These are phyloP conservation scores for Saururus chinensis DNA, from an alignment of 164 flowering plant species.

Conservation along the genomic window DNA sequence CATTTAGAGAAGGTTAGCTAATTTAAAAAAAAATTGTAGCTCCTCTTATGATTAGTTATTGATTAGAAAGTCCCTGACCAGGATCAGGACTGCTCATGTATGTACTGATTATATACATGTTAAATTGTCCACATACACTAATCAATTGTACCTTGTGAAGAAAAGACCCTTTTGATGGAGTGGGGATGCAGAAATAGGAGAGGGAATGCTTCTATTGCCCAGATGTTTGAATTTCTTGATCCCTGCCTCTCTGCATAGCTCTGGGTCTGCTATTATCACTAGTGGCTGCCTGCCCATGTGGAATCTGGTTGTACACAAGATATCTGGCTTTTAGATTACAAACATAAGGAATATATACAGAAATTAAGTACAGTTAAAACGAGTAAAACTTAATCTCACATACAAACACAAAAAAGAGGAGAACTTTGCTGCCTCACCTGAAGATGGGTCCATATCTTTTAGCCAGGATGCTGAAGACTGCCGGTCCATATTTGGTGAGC, in stretches of 20 bases:
- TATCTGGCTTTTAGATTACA: not conserved
- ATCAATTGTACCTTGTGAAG: constrained; percentile 53
- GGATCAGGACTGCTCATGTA: too few relatives aligned
- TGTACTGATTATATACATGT: too few relatives aligned
- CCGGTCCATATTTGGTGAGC: constrained; percentile 84
- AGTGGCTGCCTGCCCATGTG: constrained; percentile 96
- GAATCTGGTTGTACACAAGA: constrained; percentile 39
- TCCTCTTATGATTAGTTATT: too few relatives aligned
- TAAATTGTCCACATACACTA: too few relatives aligned
- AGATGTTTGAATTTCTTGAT: constrained; percentile 85
- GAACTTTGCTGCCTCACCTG: constrained; percentile 31
- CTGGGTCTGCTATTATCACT: constrained; percentile 81
- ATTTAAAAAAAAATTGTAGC: not conserved
- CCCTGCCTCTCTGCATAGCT: constrained; percentile 80
- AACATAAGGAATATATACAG: not conserved
- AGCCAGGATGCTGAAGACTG: constrained; percentile 67
- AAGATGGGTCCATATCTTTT: constrained; percentile 75
- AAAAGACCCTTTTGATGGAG: constrained; percentile 95
- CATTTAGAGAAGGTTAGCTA: not conserved
- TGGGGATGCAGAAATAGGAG: constrained; percentile 86
- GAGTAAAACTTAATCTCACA: not conserved
- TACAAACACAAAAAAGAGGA: not conserved
- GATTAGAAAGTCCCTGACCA: too few relatives aligned
- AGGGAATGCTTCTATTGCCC: constrained; percentile 84
- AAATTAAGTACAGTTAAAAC: not conserved